Base-by-base conservation (phyloP, 164 flowering plant genomes). In the Liquidambar formosana region DNA sequence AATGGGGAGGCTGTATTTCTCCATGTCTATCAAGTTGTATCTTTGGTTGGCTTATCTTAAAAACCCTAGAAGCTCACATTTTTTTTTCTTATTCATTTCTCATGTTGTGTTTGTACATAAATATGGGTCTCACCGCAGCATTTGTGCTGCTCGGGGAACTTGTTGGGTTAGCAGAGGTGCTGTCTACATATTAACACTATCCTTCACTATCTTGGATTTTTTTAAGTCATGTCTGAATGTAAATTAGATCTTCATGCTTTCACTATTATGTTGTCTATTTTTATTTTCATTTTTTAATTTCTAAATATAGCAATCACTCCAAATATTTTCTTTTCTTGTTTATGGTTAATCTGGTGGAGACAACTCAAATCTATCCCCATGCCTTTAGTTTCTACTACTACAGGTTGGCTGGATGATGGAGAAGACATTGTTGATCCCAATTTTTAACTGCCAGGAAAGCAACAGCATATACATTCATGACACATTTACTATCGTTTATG, bases 41-140 rank as follows among this genome's bases (percentile, higher is more conserved):
- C 12, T 22, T 1, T 38, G 10, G 52, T 3, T 44, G n/a, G 10
- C 61, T 59, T n/a, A 22, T 58, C 14, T 13, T 2, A 57, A 62
- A 41, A 25, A 46, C 10, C 45, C 44, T 9, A 61, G 43, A 14
- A 13, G 21, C 38, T 49, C 21, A 16, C 4, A 10, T 49, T 70
- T 27, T 63, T 28, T 26, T 8, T 51, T 51, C 43, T 12, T 53
- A 14, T 15, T 57, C 14, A 13, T 16, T 41, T 2, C 21, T 41
- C 6, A 3, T 4, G 8, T 14, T 6, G 28, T 60, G 21, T 60
- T 59, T 69, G 73, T 70, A 75, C 66, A 75, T 69, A 75, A n/a
- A 44, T 64, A 18, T 22, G 52, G 23, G 21, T 65, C 49, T 43
- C 63, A 61, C 28, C 21, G 57, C 63, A 21, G 11, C 48, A 28